These are phyloP conservation scores for Monilinia fructicola DNA, from an alignment of 2,329 filamentous ascomycete species.

Conservation along the genomic window DNA sequence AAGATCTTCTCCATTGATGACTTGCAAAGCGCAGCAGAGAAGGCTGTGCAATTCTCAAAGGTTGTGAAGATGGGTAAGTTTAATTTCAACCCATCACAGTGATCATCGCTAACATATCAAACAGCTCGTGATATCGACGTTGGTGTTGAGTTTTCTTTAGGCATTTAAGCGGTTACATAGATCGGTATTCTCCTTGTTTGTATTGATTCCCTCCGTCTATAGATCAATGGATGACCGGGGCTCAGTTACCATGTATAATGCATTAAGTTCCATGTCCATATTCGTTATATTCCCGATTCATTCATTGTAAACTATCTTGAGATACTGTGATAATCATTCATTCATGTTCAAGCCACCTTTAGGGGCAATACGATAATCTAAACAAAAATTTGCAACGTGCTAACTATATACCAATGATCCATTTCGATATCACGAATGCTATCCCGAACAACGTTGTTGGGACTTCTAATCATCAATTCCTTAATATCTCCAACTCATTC, in stretches of 20 bases:
- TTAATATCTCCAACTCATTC: not conserved
- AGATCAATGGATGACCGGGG: constrained; percentile 31
- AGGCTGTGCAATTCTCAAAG: constrained; percentile 98
- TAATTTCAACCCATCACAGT: constrained; percentile 5
- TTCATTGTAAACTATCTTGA: not conserved
- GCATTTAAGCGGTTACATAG: constrained; percentile 61
- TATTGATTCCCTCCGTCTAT: constrained; percentile 39
- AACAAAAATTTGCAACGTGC: too few species aligned
- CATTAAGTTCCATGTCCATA: constrained; percentile 25
- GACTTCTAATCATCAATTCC: not conserved
- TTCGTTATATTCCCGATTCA: not conserved
- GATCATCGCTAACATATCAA: constrained; percentile 34
- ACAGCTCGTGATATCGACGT: constrained; percentile 92
- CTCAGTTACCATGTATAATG: constrained; percentile 40
- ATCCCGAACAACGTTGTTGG: not conserved
- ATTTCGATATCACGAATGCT: too few species aligned
- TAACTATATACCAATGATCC: not conserved
- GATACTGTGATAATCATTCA: not conserved
- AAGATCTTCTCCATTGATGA: constrained; percentile 99
- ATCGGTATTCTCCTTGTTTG: constrained; percentile 33
- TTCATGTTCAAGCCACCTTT: not conserved
- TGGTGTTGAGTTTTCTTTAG: constrained; percentile 90
- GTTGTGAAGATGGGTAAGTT: constrained; percentile 93
- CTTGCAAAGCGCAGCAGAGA: constrained; percentile 94
- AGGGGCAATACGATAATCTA: not conserved